Conservation (phyloP, 2,329 filamentous ascomycete species). For the Fusarium temperatum region DNA sequence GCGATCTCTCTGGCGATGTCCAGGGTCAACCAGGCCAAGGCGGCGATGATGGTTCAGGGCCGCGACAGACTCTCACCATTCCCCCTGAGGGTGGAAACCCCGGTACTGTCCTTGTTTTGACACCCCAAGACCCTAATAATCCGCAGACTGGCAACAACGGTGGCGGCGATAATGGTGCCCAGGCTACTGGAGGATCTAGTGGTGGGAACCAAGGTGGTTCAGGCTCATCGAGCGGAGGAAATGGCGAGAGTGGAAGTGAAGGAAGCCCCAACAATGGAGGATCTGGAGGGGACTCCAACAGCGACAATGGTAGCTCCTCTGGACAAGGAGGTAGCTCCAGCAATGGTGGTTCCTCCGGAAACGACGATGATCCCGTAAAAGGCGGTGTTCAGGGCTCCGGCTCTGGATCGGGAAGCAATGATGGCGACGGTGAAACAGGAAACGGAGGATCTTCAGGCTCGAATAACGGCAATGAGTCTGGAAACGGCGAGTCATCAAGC, state of each 20-base stretch:
- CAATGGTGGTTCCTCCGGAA: neutral
- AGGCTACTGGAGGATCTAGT: neutral
- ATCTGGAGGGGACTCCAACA: neutral
- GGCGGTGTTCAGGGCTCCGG: neutral
- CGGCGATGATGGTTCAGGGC: neutral
- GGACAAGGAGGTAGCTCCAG: neutral
- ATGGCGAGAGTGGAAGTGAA: neutral
- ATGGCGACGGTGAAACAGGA: neutral
- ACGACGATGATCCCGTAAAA: accelerated
- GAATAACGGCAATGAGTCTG: neutral
- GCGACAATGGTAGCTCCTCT: neutral
- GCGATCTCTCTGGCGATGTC: neutral
- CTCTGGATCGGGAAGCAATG: neutral
- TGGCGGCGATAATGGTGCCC: neutral
- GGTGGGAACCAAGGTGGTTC: neutral
- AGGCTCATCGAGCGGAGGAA: neutral
- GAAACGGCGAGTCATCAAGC: neutral
- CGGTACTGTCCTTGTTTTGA: slow-evolving; percentile 23
- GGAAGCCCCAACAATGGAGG: neutral
- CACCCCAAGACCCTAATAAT: neutral
- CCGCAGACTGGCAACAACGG: neutral
- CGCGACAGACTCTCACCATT: slow-evolving; percentile 11
- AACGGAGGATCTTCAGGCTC: neutral
- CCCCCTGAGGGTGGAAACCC: slow-evolving; percentile 15
- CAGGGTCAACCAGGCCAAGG: neutral